These are phyloP conservation scores for Scedosporium minutisporum DNA, from an alignment of 2,329 filamentous ascomycete genomes.

Conservation along the genomic window DNA sequence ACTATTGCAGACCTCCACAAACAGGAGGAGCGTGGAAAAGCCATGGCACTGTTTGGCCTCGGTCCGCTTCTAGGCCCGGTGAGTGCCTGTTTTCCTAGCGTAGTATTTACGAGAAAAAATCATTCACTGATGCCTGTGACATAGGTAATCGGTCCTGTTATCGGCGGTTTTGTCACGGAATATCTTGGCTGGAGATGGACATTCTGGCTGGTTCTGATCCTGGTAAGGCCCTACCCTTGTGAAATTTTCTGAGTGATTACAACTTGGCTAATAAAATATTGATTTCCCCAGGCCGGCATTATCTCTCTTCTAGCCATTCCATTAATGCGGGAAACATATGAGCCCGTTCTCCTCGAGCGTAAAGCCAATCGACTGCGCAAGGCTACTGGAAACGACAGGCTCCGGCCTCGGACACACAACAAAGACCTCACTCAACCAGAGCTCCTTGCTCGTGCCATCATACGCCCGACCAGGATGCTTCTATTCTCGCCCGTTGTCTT, in stretches of 20 bases:
- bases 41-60: slow-evolving; percentile 41
- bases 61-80: slow-evolving; percentile 34
- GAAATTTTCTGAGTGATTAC: no score
- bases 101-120: neutral
- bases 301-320: no score
- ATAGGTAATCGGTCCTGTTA: slow-evolving; percentile 31
- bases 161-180: slow-evolving; percentile 32
- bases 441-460: slow-evolving; percentile 35
- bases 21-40: slow-evolving; percentile 44
- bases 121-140: neutral
- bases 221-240: neutral
- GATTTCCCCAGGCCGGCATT: no score
- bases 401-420: slow-evolving; percentile 30
- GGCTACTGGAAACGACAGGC: slow-evolving; percentile 37
- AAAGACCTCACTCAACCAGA: no score
- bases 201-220: slow-evolving; percentile 35
- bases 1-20: slow-evolving; percentile 55
- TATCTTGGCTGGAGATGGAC: slow-evolving; percentile 38
- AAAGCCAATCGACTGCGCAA: slow-evolving; percentile 32
- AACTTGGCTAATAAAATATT: no score
- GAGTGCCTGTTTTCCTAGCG: neutral
- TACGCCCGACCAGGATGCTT: slow-evolving; percentile 38
- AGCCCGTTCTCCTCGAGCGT: slow-evolving; percentile 31
- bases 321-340: slow-evolving; percentile 32
- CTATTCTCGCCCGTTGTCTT: slow-evolving; percentile 32